These are phyloP conservation scores for Oemleria cerasiformis DNA, from an alignment of 306 rosid genomes.

Conservation along the genomic window DNA sequence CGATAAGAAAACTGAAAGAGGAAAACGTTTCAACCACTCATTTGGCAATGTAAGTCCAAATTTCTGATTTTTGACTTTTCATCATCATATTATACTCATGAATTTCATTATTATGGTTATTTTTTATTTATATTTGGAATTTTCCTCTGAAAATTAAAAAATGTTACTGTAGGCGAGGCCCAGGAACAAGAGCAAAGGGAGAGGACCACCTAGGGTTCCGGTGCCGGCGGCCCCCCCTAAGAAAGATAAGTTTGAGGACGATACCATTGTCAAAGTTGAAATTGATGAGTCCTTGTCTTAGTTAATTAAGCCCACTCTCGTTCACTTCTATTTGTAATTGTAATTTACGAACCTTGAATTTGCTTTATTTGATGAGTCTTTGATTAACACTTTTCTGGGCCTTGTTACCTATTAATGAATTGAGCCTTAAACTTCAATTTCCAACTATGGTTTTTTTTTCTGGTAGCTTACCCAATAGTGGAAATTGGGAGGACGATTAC, in stretches of 20 bases:
- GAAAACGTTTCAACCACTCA: constrained; percentile 84
- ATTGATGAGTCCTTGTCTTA: constrained; percentile 56
- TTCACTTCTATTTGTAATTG: constrained; percentile 16
- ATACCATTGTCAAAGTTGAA: constrained; percentile 59
- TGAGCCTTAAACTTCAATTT: background rate
- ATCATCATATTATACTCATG: background rate
- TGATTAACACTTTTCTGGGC: constrained; percentile 1
- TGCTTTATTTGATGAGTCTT: background rate
- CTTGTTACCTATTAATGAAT: background rate
- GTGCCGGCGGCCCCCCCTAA: constrained; percentile 48
- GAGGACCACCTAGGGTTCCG: constrained; percentile 65
- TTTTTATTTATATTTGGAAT: background rate
- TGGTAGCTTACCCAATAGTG: background rate
- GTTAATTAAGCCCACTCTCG: constrained; percentile 14
- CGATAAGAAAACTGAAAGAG: constrained; percentile 69
- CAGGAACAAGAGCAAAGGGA: constrained; percentile 70
- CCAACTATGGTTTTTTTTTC: background rate
- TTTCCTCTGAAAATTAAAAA: background rate
- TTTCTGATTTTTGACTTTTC: background rate
- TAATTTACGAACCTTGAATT: constrained; percentile 27
- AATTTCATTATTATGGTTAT: background rate
- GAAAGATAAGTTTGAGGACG: constrained; percentile 65
- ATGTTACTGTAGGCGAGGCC: constrained; percentile 58
- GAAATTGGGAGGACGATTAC: background rate
- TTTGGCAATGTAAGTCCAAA: constrained; percentile 50